phyloP scores from a whole-genome alignment of 345 rosid species.

The Anacardium occidentale region DNA sequence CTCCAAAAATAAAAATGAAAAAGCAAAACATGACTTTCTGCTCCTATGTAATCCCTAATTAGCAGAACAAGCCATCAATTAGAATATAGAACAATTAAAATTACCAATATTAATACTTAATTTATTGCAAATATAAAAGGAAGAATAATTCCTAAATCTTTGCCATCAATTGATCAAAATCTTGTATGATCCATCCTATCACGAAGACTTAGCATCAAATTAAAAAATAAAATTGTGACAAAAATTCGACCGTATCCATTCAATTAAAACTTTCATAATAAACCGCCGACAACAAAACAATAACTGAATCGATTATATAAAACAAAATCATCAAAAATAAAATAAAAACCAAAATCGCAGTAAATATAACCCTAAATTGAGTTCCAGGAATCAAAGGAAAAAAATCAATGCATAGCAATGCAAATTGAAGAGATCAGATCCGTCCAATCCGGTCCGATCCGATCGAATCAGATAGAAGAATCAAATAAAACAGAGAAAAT shows the following conservation, averaged over 20 bases:
- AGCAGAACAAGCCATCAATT: too few species aligned
- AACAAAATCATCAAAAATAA: neutral
- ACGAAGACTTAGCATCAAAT: too few species aligned
- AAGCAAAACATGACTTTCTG: neutral
- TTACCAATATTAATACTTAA: too few species aligned
- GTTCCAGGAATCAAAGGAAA: neutral
- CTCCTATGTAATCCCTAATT: too few species aligned
- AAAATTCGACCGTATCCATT: too few species aligned
- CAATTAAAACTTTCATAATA: neutral
- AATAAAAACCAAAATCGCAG: neutral
- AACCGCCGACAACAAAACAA: neutral
- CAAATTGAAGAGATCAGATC: neutral
- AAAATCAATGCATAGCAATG: neutral
- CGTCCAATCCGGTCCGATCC: constrained; percentile 25
- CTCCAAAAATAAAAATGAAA: neutral
- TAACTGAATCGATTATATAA: neutral
- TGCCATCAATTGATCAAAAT: too few species aligned
- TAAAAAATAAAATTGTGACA: too few species aligned
- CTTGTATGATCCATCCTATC: too few species aligned
- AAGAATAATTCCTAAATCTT: too few species aligned
- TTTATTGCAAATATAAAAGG: too few species aligned
- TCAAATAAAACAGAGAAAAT: neutral
- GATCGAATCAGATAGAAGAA: neutral
- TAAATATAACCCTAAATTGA: constrained; percentile 8
- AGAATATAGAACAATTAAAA: too few species aligned